These are phyloP conservation scores for Suhomyces panamericanus DNA, from an alignment of 1,139 yeast species.

Conservation along the genomic window DNA sequence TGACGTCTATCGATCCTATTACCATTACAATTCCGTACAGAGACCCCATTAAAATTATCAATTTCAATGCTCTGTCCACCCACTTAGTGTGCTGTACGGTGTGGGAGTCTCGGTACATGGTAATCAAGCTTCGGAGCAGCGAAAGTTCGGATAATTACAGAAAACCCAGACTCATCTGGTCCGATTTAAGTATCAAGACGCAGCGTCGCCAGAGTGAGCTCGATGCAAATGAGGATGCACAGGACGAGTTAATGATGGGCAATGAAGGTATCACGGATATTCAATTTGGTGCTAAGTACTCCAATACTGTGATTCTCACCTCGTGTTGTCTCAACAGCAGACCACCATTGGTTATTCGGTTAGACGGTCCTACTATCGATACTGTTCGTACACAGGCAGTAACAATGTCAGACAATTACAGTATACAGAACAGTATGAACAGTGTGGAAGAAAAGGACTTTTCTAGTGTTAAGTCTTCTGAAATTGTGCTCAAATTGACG, in stretches of 20 bases:
- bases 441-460: constrained; percentile 22
- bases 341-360: constrained; percentile 38
- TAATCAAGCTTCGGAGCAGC: constrained; percentile 59
- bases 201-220: constrained; percentile 15
- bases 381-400: constrained; percentile 11
- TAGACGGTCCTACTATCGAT: constrained; percentile 41
- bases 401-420: constrained; percentile 15
- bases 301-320: constrained; percentile 39
- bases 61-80: constrained; percentile 68
- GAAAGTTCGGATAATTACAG: constrained; percentile 32
- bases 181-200: constrained; percentile 28
- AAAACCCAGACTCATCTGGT: constrained; percentile 64
- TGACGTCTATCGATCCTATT: constrained; percentile 52
- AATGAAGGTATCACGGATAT: constrained; percentile 87
- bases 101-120: constrained; percentile 75
- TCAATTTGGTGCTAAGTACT: constrained; percentile 48
- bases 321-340: constrained; percentile 39
- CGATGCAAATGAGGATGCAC: constrained; percentile 18
- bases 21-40: constrained; percentile 82
- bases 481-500: constrained; percentile 50
- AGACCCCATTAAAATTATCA: constrained; percentile 75
- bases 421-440: constrained; percentile 17
- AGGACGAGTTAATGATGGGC: constrained; percentile 49
- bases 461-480: constrained; percentile 31
- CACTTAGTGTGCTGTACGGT: constrained; percentile 82